These are phyloP conservation scores for Phoenix roebelenii DNA, from an alignment of 176 grass and related monocot species.

Conservation along the genomic window DNA sequence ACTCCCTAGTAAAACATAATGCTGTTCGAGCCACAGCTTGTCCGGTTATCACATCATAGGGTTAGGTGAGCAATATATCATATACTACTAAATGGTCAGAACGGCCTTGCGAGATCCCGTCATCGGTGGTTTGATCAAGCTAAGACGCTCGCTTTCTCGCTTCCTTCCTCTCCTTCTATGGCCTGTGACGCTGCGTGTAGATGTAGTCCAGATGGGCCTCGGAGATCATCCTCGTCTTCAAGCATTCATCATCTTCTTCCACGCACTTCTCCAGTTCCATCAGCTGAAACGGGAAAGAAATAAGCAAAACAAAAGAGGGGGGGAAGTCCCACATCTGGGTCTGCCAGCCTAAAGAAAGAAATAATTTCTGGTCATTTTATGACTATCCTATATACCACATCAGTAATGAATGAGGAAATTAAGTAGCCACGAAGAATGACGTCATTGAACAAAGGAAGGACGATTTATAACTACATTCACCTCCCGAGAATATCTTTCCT, in stretches of 20 bases:
- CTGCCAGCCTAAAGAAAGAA: too few relatives aligned
- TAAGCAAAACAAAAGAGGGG: background rate
- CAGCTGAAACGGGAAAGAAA: constrained; percentile 7
- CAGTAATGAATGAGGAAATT: background rate
- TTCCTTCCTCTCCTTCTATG: constrained; percentile 11
- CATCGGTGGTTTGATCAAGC: too few relatives aligned
- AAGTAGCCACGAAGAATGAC: background rate
- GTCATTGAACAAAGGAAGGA: background rate
- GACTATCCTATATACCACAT: background rate
- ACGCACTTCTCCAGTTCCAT: constrained; percentile 13
- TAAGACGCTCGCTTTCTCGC: too few relatives aligned
- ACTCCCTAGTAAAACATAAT: too few relatives aligned
- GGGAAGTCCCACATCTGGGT: too few relatives aligned
- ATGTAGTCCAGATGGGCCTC: constrained; percentile 73
- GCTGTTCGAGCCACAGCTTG: too few relatives aligned
- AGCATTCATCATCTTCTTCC: constrained; percentile 23
- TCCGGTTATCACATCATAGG: too few relatives aligned
- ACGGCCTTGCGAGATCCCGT: too few relatives aligned
- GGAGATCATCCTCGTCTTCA: constrained; percentile 38
- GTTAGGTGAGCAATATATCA: too few relatives aligned
- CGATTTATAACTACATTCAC: background rate
- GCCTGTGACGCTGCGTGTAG: constrained; percentile 63
- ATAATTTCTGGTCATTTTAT: too few relatives aligned
- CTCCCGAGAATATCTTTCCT: background rate
- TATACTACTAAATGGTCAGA: too few relatives aligned